Conservation (phyloP, 164 flowering plant genomes). For the Magnolia kwangsiensis region DNA sequence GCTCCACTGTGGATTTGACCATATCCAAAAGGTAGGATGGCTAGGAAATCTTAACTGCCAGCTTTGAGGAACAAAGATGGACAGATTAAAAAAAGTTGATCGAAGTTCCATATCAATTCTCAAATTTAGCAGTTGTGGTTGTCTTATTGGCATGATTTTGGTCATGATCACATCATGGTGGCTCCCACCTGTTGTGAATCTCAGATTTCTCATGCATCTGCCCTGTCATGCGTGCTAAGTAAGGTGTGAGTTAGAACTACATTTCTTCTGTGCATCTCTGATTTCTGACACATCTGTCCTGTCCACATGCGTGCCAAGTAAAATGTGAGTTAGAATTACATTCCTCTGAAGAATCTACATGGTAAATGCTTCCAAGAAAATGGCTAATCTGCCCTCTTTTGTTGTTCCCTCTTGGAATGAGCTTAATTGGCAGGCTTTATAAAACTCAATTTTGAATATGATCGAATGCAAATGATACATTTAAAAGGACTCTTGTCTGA, state of each 20-base stretch:
- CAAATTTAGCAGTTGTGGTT: background rate
- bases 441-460: background rate
- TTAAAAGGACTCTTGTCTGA: background rate
- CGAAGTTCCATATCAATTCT: too few species aligned
- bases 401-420: too few species aligned
- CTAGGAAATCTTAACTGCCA: too few species aligned
- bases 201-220: background rate
- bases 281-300: too few species aligned
- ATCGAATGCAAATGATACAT: background rate
- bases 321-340: too few species aligned
- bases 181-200: background rate
- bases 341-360: too few species aligned
- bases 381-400: background rate
- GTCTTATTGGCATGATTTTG: background rate
- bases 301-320: too few species aligned
- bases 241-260: too few species aligned
- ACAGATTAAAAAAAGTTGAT: background rate
- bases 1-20: background rate
- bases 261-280: too few species aligned
- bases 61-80: background rate
- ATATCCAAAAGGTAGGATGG: too few species aligned
- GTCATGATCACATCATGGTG: background rate
- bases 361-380: background rate
- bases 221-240: too few species aligned
- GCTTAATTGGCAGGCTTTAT: background rate